phyloP scores from a whole-genome alignment of 805 yeast species.

The Pichia sporocuriosa region DNA sequence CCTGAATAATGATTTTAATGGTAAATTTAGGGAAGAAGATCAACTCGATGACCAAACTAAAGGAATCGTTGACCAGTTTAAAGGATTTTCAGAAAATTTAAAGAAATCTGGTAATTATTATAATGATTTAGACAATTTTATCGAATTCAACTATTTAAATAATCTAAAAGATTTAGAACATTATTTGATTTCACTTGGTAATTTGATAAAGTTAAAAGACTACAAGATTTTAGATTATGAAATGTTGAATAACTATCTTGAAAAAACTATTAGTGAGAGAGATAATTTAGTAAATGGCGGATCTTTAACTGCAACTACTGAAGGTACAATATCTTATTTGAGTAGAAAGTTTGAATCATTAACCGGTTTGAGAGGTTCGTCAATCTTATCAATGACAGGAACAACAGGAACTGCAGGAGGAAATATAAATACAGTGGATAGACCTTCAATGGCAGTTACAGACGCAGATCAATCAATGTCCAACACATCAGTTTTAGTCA shows the following conservation, averaged over 20 bases:
- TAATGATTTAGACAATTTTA: constrained; percentile 31
- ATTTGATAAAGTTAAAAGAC: constrained; percentile 75
- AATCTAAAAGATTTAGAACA: constrained; percentile 84
- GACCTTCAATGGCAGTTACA: constrained; percentile 16
- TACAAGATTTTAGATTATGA: constrained; percentile 89
- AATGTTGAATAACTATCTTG: constrained; percentile 71
- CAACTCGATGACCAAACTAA: constrained; percentile 19
- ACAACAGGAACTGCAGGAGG: constrained; percentile 27
- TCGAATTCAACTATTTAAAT: constrained; percentile 77
- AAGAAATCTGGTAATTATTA: constrained; percentile 27
- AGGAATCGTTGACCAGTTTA: constrained; percentile 26
- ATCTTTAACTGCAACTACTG: constrained; percentile 30
- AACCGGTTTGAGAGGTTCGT: constrained; percentile 29
- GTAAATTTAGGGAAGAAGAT: constrained; percentile 20
- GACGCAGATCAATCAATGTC: constrained; percentile 39
- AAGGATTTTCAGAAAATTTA: constrained; percentile 36
- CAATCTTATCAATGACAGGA: constrained; percentile 4
- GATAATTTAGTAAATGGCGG: constrained; percentile 30
- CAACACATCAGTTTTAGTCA: constrained; percentile 32
- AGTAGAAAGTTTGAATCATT: constrained; percentile 46
- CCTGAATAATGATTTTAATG: constrained; percentile 29
- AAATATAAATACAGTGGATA: constrained; percentile 30
- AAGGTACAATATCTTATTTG: constrained; percentile 30
- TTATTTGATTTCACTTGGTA: constrained; percentile 59
- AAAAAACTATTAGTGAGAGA: constrained; percentile 64